Evolutionary conservation across 2,329 filamentous ascomycete species (phyloP).

Genomic region (Colletotrichum graminicola): DNA sequence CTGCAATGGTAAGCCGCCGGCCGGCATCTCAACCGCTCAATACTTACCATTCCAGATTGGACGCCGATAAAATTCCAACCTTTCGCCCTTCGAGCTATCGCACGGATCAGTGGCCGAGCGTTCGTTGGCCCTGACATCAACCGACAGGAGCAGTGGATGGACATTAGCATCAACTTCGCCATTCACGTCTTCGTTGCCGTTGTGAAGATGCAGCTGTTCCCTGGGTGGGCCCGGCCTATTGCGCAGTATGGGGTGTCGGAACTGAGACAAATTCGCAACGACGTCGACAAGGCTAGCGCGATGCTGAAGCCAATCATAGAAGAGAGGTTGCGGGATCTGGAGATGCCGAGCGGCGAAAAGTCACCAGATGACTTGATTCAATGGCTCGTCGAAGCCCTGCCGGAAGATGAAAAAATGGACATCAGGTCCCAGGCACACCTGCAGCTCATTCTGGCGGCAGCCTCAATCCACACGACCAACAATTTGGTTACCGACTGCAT

Average conservation of each 20-base stretch:
- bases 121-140: conserved; percentile 65
- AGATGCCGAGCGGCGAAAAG: conserved; percentile 53
- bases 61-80: conserved; percentile 65
- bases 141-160: conserved; percentile 66
- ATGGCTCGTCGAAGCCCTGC: conserved; percentile 58
- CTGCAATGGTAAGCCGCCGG: conserved; percentile 54
- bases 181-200: conserved; percentile 62
- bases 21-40: not conserved
- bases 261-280: conserved; percentile 57
- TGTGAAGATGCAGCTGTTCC: conserved; percentile 65
- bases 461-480: conserved; percentile 61
- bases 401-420: conserved; percentile 54
- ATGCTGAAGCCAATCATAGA: conserved; percentile 62
- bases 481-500: conserved; percentile 61
- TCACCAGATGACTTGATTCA: conserved; percentile 58
- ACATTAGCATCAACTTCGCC: conserved; percentile 64
- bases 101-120: conserved; percentile 65
- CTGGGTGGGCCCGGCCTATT: conserved; percentile 61
- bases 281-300: conserved; percentile 57
- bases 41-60: conserved; percentile 60
- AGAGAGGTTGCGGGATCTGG: conserved; percentile 58
- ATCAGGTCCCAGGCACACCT: conserved; percentile 55
- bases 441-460: conserved; percentile 59
- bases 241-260: conserved; percentile 62
- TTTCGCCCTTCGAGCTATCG: conserved; percentile 64